Percentiles rank a stretch among this genome's conserved stretches.
These are phyloP conservation scores for Yamadazyma pseudoaaseri DNA, from an alignment of 1,139 yeast species.

Conservation along the genomic window DNA sequence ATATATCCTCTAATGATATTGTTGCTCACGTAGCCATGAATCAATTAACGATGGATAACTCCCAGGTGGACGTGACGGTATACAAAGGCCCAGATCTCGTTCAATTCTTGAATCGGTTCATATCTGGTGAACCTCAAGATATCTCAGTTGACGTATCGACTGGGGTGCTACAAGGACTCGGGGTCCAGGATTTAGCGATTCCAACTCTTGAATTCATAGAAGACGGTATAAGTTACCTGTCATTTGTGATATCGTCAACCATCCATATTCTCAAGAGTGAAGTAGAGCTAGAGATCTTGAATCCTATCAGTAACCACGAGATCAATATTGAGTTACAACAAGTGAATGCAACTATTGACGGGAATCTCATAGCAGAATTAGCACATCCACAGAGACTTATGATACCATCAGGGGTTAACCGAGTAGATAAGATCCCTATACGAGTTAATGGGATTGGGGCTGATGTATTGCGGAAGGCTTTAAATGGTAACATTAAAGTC, in stretches of 20 bases:
- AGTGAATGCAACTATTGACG: slow-evolving; percentile 49
- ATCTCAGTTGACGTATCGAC: slow-evolving; percentile 1
- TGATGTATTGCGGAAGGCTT: slow-evolving; percentile 46
- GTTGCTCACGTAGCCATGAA: neutral
- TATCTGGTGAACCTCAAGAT: slow-evolving; percentile 2
- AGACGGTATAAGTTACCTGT: neutral
- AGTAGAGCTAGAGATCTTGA: slow-evolving; percentile 49
- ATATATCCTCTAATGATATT: neutral
- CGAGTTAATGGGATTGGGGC: slow-evolving; percentile 47
- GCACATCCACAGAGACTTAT: slow-evolving; percentile 31
- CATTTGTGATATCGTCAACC: slow-evolving; percentile 23
- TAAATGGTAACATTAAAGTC: slow-evolving; percentile 50
- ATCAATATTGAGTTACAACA: slow-evolving; percentile 36
- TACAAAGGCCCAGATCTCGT: neutral
- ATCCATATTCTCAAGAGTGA: slow-evolving; percentile 54
- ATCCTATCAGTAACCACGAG: slow-evolving; percentile 48
- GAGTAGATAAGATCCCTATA: slow-evolving; percentile 49
- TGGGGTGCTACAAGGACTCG: neutral
- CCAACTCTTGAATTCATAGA: slow-evolving; percentile 3
- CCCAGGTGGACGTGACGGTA: neutral
- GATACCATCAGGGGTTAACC: slow-evolving; percentile 50
- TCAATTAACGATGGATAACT: neutral
- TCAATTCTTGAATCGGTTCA: slow-evolving; percentile 6
- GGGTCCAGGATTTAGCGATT: slow-evolving; percentile 2
- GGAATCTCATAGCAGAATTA: slow-evolving; percentile 44